phyloP scores from a whole-genome alignment of 2,329 filamentous ascomycete species.

The Claviceps capensis region DNA sequence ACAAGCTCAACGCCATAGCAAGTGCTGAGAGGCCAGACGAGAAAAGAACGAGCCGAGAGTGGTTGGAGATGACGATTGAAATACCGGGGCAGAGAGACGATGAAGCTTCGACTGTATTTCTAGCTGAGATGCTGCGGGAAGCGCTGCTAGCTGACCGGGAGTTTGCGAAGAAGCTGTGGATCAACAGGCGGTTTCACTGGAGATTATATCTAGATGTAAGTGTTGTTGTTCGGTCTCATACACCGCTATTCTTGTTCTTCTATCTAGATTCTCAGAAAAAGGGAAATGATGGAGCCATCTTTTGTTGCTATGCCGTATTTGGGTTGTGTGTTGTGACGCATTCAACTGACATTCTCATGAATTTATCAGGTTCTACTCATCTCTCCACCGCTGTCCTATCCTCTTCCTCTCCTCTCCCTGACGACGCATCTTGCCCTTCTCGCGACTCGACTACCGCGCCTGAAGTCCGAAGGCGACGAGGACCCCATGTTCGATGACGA shows the following conservation, averaged over 20 bases:
- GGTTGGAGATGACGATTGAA: conserved; percentile 85
- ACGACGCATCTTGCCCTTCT: conserved; percentile 90
- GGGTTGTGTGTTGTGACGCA: background rate
- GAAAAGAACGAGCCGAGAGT: conserved; percentile 43
- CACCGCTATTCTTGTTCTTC: background rate
- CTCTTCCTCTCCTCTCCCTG: conserved; percentile 79
- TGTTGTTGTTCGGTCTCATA: conserved; percentile 10
- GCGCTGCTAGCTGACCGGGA: conserved; percentile 62
- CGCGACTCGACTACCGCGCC: conserved; percentile 66
- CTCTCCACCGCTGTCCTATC: conserved; percentile 86
- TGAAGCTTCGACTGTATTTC: conserved; percentile 75
- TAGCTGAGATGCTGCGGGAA: conserved; percentile 80
- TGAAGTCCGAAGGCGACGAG: conserved; percentile 84
- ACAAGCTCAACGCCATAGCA: conserved; percentile 9
- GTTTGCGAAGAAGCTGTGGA: conserved; percentile 60
- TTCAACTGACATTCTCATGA: too few relatives aligned
- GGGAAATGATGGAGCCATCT: background rate
- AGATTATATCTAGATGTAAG: conserved; percentile 86
- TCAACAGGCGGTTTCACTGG: conserved; percentile 92
- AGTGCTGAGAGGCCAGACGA: conserved; percentile 27
- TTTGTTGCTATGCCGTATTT: background rate
- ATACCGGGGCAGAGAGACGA: conserved; percentile 86
- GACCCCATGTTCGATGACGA: conserved; percentile 97
- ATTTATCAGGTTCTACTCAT: conserved; percentile 68
- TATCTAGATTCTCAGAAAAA: background rate